Evolutionary conservation across 495 filamentous ascomycete genomes (phyloP), one percentile per base, ranked within the genome.

Genomic region (Penicillium odoratum): DNA sequence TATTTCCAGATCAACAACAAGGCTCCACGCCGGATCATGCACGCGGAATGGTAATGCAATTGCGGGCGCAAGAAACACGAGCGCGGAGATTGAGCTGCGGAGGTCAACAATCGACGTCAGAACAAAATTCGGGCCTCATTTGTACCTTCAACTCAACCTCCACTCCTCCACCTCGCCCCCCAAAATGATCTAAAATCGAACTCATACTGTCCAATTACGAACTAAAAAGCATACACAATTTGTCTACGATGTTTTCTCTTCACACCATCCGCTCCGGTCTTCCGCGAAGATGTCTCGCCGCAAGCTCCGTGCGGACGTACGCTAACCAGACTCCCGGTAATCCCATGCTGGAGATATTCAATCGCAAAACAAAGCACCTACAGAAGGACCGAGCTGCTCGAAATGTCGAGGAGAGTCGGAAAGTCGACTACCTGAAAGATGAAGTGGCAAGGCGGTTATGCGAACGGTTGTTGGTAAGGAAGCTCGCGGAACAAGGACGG

Each of bases 361-460:
- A 94, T 73, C 83, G 85, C 47, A 81, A 83, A 49, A 83, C 84
- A 16, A 99, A 99, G 79, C 89, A 88, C 71, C 76, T 94, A 25
- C 95, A 99, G 67, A 92, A 89, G 66, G 91, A 97, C 71, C 85
- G 94, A 26, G 87, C 93, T 8, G 92, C 90, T 6, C 65, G 70
- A 33, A 78, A 96, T 69, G 78, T 83, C 34, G 84, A 91, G 60
- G 67, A 74, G 45, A 92, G 92, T 66, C 81, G 92, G 8, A 83
- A 87, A 58, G 86, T 89, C 36, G 95, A 97, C 72, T 97, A 97
- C 70, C 75, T 99, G 51, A 89, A 91, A 66, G 91, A 97, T 71
- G 94, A 97, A 69, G 87, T 97, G 1, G 93, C 95, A 29, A 76
- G 76, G 42, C 84, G 95, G 47, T 79, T 99, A 31, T 92, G 87